phyloP scores from a whole-genome alignment of 148 eudicot species.

The Rhododendron kiyosumense region DNA sequence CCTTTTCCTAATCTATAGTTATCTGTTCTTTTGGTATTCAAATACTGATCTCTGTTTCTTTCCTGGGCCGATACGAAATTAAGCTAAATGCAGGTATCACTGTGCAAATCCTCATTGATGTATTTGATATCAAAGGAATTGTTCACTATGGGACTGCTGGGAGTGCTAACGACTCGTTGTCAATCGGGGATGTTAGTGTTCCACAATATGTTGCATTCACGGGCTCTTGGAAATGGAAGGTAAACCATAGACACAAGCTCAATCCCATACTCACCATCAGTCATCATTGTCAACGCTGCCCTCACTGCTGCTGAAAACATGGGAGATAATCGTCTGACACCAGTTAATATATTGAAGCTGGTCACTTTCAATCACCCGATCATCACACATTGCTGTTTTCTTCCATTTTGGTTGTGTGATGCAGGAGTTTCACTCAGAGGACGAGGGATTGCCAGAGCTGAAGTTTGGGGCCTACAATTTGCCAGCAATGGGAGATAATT shows the following conservation, averaged over 20 bases:
- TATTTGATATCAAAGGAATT: conserved; percentile 42
- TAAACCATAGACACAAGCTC: not conserved
- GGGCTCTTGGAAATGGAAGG: conserved; percentile 64
- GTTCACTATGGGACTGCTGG: conserved; percentile 71
- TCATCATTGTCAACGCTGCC: not conserved
- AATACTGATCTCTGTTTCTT: not conserved
- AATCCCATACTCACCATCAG: not conserved
- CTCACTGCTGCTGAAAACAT: not conserved
- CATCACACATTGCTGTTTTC: not conserved
- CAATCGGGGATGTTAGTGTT: conserved; percentile 45
- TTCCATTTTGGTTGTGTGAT: not conserved
- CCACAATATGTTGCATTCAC: conserved; percentile 42
- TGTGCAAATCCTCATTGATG: conserved; percentile 39
- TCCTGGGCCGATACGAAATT: not conserved
- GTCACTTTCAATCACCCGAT: not conserved
- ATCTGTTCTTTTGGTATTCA: not conserved
- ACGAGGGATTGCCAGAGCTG: conserved; percentile 17
- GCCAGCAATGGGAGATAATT: conserved; percentile 38
- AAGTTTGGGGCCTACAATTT: conserved; percentile 38
- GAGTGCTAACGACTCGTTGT: conserved; percentile 36
- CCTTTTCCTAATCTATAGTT: not conserved
- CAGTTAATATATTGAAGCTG: not conserved
- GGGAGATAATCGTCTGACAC: not conserved
- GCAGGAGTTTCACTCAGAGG: conserved; percentile 30
- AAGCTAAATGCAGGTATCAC: conserved; percentile 60